phyloP scores from a whole-genome alignment of 805 yeast species.

The Lipomyces yamadae region DNA sequence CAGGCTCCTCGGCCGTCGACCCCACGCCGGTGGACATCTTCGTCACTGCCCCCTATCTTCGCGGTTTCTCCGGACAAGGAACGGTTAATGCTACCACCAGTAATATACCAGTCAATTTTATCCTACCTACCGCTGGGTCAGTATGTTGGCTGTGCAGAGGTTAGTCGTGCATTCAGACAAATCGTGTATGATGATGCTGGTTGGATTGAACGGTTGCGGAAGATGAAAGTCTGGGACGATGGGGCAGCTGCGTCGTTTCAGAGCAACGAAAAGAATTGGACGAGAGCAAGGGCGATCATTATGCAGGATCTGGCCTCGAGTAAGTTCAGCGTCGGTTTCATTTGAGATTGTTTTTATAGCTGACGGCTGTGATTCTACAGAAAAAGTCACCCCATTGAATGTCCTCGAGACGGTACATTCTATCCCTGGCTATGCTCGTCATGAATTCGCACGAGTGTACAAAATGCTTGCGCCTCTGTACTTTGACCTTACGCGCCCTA shows the following conservation, averaged over 20 bases:
- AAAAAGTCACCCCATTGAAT: slow-evolving; percentile 45
- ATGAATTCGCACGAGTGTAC: slow-evolving; percentile 50
- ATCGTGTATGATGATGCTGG: slow-evolving; percentile 34
- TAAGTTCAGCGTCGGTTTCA: neutral
- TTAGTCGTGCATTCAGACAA: slow-evolving; percentile 35
- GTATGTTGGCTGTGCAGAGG: slow-evolving; percentile 32
- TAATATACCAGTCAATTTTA: slow-evolving; percentile 18
- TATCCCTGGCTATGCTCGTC: slow-evolving; percentile 46
- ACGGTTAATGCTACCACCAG: slow-evolving; percentile 15
- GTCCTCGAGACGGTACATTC: slow-evolving; percentile 46
- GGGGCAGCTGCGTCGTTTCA: slow-evolving; percentile 32
- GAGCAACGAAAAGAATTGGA: slow-evolving; percentile 11
- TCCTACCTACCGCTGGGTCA: slow-evolving; percentile 29
- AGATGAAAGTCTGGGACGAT: slow-evolving; percentile 45
- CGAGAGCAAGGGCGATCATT: slow-evolving; percentile 18
- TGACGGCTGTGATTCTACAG: neutral
- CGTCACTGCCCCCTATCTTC: slow-evolving; percentile 28
- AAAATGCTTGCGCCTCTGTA: slow-evolving; percentile 52
- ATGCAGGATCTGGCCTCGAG: slow-evolving; percentile 15
- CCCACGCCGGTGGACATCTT: slow-evolving; percentile 22
- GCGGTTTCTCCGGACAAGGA: slow-evolving; percentile 11
- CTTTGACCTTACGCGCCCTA: slow-evolving; percentile 51
- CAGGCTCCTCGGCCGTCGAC: neutral
- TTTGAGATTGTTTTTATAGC: neutral
- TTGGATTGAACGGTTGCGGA: slow-evolving; percentile 32